Conservation (phyloP, 1,284 basidiomycete genomes). For the Ganoderma resinaceum region DNA sequence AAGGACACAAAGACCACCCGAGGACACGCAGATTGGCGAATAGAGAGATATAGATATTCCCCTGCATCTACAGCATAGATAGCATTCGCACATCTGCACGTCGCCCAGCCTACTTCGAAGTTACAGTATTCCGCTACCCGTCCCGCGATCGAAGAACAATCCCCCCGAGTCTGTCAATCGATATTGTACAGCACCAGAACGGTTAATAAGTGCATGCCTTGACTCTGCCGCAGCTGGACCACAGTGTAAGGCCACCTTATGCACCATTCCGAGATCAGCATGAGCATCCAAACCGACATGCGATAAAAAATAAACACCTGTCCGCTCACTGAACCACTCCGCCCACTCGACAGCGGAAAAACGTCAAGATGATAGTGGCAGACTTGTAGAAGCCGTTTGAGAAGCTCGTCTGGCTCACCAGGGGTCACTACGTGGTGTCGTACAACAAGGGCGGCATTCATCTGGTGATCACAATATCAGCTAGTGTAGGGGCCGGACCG, state of each 20-base stretch:
- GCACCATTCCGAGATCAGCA: constrained; percentile 7
- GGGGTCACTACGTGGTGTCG: constrained; percentile 66
- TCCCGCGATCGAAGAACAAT: constrained; percentile 76
- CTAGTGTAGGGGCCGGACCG: background rate
- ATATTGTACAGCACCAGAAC: constrained; percentile 70
- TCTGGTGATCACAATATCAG: constrained; percentile 34
- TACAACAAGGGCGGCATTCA: constrained; percentile 60
- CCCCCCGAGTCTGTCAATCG: constrained; percentile 67
- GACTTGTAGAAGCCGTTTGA: constrained; percentile 61
- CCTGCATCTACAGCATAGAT: background rate
- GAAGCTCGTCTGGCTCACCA: constrained; percentile 63
- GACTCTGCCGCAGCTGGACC: constrained; percentile 52
- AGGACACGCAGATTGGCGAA: background rate
- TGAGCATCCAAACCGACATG: background rate
- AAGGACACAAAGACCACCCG: too few species aligned
- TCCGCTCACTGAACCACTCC: constrained; percentile 77
- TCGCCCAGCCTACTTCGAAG: too few species aligned
- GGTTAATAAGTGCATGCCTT: constrained; percentile 51
- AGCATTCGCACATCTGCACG: background rate
- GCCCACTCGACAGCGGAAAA: constrained; percentile 69
- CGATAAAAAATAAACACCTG: constrained; percentile 55
- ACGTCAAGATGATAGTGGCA: constrained; percentile 75
- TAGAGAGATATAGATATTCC: background rate
- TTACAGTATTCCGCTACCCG: constrained; percentile 65
- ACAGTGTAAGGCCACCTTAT: constrained; percentile 69